phyloP scores from a whole-genome alignment of 2,329 filamentous ascomycete genomes.

The Akanthomyces muscarius region DNA sequence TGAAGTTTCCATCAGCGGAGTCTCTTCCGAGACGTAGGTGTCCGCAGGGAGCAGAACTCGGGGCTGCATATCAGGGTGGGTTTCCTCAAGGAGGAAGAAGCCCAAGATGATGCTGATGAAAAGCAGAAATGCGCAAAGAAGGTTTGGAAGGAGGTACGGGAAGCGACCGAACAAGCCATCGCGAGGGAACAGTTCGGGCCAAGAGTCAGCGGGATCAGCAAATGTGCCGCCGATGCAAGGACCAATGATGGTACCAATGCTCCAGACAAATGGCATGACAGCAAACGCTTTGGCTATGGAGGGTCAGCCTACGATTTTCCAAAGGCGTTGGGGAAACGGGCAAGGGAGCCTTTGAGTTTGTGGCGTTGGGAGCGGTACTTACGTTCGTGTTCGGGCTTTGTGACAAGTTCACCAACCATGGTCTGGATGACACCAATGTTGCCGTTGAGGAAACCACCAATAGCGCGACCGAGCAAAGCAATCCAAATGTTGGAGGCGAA shows the following conservation, averaged over 20 bases:
- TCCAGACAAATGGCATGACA: slow-evolving; percentile 94
- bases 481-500: slow-evolving; percentile 81
- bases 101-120: slow-evolving; percentile 74
- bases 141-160: slow-evolving; percentile 85
- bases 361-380: slow-evolving; percentile 35
- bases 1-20: slow-evolving; percentile 70
- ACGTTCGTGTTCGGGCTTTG: slow-evolving; percentile 81
- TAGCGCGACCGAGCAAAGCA: slow-evolving; percentile 68
- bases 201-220: slow-evolving; percentile 71
- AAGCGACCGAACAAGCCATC: slow-evolving; percentile 70
- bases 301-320: slow-evolving; percentile 20
- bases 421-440: slow-evolving; percentile 90
- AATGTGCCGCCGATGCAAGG: slow-evolving; percentile 85
- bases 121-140: slow-evolving; percentile 75
- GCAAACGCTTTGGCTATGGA: slow-evolving; percentile 72
- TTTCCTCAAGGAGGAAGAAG: slow-evolving; percentile 81
- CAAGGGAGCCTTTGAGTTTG: not conserved
- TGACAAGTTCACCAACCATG: slow-evolving; percentile 86
- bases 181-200: slow-evolving; percentile 64
- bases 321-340: not conserved
- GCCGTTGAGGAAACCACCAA: slow-evolving; percentile 82
- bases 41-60: slow-evolving; percentile 43
- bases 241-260: slow-evolving; percentile 82
- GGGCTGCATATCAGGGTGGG: slow-evolving; percentile 76
- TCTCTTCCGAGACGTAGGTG: slow-evolving; percentile 58